Conservation (phyloP, 768 basidiomycete species). For the Kwoniella dendrophila region DNA sequence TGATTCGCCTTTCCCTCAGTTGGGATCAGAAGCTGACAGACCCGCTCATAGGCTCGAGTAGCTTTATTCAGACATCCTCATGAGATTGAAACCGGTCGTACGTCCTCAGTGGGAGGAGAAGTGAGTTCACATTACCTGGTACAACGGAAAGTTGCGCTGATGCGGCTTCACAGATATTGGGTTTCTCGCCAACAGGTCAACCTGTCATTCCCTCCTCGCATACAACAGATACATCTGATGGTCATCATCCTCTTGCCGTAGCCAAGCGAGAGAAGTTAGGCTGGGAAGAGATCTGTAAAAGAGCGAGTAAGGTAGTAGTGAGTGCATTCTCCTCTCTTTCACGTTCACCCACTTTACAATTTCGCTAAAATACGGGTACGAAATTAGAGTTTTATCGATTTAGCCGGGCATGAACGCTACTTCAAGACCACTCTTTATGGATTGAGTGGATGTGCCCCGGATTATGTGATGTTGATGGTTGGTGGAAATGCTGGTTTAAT, state of each 20-base stretch:
- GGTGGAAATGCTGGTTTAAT: slow-evolving; percentile 79
- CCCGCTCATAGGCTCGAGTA: slow-evolving; percentile 70
- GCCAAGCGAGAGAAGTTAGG: slow-evolving; percentile 74
- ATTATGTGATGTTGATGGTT: slow-evolving; percentile 83
- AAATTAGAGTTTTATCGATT: slow-evolving; percentile 90
- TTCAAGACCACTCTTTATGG: slow-evolving; percentile 86
- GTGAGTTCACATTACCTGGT: slow-evolving; percentile 57
- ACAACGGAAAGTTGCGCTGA: background rate
- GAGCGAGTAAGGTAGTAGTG: slow-evolving; percentile 87
- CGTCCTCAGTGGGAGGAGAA: slow-evolving; percentile 96
- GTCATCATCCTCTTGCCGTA: slow-evolving; percentile 56
- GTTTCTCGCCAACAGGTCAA: slow-evolving; percentile 74
- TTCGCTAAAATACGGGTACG: no score
- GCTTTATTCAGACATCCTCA: slow-evolving; percentile 95
- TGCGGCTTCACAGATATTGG: slow-evolving; percentile 68
- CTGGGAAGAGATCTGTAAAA: slow-evolving; percentile 92
- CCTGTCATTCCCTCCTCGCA: slow-evolving; percentile 72
- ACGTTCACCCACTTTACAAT: no score
- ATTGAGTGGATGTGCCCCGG: slow-evolving; percentile 85
- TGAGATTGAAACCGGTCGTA: slow-evolving; percentile 92
- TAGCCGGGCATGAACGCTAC: slow-evolving; percentile 88
- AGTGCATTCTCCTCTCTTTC: no score
- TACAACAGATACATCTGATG: slow-evolving; percentile 41
- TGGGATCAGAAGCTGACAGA: slow-evolving; percentile 55
- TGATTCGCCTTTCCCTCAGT: slow-evolving; percentile 10